Percentiles rank a stretch among this genome's conserved stretches.
phyloP scores from a whole-genome alignment of 2,329 filamentous ascomycete species.

The Tolypocladium cylindrosporum region DNA sequence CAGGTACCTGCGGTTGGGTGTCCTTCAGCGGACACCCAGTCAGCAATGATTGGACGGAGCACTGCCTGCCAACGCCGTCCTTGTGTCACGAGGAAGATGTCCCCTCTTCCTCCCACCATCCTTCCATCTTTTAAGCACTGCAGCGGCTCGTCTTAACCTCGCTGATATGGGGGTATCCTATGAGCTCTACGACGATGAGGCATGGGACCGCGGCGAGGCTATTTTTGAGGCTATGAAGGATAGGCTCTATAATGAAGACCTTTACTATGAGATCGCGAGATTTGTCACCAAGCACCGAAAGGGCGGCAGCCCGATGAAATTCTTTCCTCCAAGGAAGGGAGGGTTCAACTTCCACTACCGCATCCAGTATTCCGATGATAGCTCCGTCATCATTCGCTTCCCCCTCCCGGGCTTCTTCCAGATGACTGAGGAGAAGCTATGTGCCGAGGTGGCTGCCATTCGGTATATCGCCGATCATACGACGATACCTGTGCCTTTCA shows the following conservation, averaged over 20 bases:
- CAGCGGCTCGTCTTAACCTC: neutral
- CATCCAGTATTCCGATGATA: conserved; percentile 4
- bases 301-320: neutral
- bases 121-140: neutral
- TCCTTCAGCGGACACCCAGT: too few species aligned
- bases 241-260: neutral
- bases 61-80: too few species aligned
- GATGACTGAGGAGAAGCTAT: too few species aligned
- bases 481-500: too few species aligned
- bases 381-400: conserved; percentile 4
- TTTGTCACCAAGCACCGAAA: conserved; percentile 2
- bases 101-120: neutral
- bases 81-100: too few species aligned
- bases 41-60: too few species aligned
- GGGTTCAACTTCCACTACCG: conserved; percentile 3
- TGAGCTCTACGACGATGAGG: conserved; percentile 1
- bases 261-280: conserved; percentile 1
- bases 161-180: neutral
- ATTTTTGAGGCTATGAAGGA: conserved; percentile 1
- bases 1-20: too few species aligned
- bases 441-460: too few species aligned
- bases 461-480: too few species aligned
- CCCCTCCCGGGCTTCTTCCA: neutral
- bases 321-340: neutral
- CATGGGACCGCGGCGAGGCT: conserved; percentile 1